Base-by-base conservation (phyloP, 352 stramenopile species). In the Phytophthora constricta region DNA sequence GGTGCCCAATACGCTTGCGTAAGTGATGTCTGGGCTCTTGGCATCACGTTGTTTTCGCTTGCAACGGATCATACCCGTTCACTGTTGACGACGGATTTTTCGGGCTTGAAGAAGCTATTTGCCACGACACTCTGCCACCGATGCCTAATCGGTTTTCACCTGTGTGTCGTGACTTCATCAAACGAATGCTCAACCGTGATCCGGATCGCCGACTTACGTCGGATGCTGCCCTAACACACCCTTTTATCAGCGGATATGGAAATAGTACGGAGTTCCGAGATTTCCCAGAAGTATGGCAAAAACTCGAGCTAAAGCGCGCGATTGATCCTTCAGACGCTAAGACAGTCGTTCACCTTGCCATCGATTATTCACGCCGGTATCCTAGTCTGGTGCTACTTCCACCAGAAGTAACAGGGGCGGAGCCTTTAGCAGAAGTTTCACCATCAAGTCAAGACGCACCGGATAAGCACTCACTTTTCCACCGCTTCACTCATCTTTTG, bases 121-220 rank as follows among this genome's bases (percentile, higher is more conserved):
- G 89, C 54, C 78, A 88, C 1, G 87, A 94, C 34, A 74, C 82
- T 5, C 50, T 93, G 49, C 87, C 84, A 22, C 80, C 80, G 0
- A 89, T 93, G 74, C 87, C 84, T 2, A 91, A 90, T 33, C 72
- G 80, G 4, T 92, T 99, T 53, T 96, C 90, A 0, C 58, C 84
- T 1, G 86, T 83, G 17, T 97, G 93, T 22, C 97, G 98, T 22
- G 92, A 98, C 69, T 93, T 99, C 27, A 76, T 99, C 53, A 95
- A 91, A 25, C 68, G 90, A 31, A 76, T 99, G 28, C 77, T 99
- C 27, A 84, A 91, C 39, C 87, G 96, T 28, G 93, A 98, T 70
- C 91, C 93, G 5, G 46, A 65, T 2, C 76, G 68, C 11, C 79
- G 97, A 10, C 80, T 98, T 19, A 97, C 86, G 0, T 84, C 93